Percentiles rank a stretch among this genome's conserved stretches.
Evolutionary conservation across 352 stramenopile genomes (phyloP).

Genomic region (Globisporangium paddicum): DNA sequence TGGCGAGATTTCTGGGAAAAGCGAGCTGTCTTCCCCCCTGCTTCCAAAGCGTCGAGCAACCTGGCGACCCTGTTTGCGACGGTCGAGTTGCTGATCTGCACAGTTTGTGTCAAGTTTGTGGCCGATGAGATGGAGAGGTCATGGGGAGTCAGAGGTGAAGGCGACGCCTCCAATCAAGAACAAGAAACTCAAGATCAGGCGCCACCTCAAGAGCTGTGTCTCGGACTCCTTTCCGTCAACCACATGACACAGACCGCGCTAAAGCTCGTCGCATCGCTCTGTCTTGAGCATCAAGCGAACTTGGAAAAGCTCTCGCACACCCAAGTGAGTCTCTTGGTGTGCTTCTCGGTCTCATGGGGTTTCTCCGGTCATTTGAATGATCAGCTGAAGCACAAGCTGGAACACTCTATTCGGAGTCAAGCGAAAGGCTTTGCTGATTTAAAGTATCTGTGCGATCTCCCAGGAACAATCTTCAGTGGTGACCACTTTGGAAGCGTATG

Average conservation of each 20-base stretch:
- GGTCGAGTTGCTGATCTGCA: conserved; percentile 22
- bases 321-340: conserved; percentile 27
- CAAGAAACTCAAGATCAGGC: not conserved
- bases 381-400: conserved; percentile 35
- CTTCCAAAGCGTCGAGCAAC: conserved; percentile 3
- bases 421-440: conserved; percentile 31
- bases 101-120: conserved; percentile 26
- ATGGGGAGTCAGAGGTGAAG: not conserved
- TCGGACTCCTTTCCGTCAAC: conserved; percentile 41
- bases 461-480: conserved; percentile 28
- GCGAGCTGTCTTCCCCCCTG: not conserved
- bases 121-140: conserved; percentile 11
- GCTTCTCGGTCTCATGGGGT: conserved; percentile 49
- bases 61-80: conserved; percentile 23
- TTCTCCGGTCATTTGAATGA: conserved; percentile 41
- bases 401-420: conserved; percentile 35
- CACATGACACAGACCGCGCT: conserved; percentile 35
- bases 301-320: conserved; percentile 24
- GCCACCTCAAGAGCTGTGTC: conserved; percentile 1
- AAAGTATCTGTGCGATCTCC: conserved; percentile 26
- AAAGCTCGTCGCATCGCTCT: conserved; percentile 26
- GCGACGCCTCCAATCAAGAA: not conserved
- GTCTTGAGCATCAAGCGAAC: conserved; percentile 30
- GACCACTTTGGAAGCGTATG: conserved; percentile 36
- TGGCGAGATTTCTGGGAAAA: conserved; percentile 1